Evolutionary conservation across 2,329 filamentous ascomycete species (phyloP), one percentile per base, ranked within the genome.

Genomic region (Shiraia sp.): DNA sequence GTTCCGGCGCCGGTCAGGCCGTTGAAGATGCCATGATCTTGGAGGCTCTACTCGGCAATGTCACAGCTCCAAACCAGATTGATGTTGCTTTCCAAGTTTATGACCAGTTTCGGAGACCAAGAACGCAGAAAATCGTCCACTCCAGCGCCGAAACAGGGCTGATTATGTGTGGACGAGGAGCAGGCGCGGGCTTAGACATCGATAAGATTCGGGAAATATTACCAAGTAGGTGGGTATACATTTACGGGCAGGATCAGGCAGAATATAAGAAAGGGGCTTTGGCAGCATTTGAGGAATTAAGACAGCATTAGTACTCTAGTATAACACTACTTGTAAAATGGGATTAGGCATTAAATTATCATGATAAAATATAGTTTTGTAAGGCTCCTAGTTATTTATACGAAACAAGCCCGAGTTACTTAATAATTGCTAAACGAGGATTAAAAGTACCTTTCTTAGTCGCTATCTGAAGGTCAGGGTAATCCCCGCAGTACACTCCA

Each of bases 1-100:
- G 78, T 1, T 71, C 76, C 0, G 78, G 78, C 3, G 78, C 77
- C 2, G 74, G 75, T 0, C 72, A 75, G 41, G 76, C 76, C 6
- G 70, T 80, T 43, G 78, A 80, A 57, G 78, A 80, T 42, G 73
- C 70, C 1, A 62, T 77, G 17, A 57, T 72, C 2, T 62, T 78
- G 23, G 59, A 63, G 5, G 53, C 51, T 6, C 47, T 74, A 5
- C 44, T 76, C 25, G 30, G 14, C 10, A 25, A 45, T 8, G 40
- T 45, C 13, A 46, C 42, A 23, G 28, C 34, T n/a, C 34, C 42
- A 17, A 45, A 32, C 3, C 42, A 52, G 32, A 34, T 71, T 3
- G 42, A 45, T 32, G 48, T 42, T 6, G 69, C 67, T 0, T 70
- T 72, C 40, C 27, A 47, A 27, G 65, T 57, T 1, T 72, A 63